A percentile compares a stretch with the other conserved stretches of the same genome.
phyloP scores from a whole-genome alignment of 1,139 yeast genomes.

The Blastobotrys elegans region DNA sequence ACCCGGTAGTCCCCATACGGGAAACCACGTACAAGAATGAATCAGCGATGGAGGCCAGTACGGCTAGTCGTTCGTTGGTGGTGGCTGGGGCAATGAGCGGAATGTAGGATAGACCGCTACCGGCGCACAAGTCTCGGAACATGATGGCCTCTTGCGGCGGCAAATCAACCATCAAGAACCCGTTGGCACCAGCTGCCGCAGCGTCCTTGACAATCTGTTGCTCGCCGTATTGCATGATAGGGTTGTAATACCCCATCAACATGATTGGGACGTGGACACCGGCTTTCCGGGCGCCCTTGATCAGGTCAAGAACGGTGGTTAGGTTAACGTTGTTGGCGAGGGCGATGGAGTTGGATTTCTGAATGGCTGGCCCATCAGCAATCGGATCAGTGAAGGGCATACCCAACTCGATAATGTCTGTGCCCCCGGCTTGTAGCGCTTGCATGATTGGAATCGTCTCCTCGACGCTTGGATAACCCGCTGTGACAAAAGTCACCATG shows the following conservation, averaged over 20 bases:
- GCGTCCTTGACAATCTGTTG: slow-evolving; percentile 72
- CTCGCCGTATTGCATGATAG: slow-evolving; percentile 86
- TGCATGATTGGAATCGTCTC: slow-evolving; percentile 82
- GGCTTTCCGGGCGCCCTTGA: slow-evolving; percentile 64
- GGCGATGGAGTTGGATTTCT: slow-evolving; percentile 69
- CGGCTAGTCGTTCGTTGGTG: slow-evolving; percentile 76
- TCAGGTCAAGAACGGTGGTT: slow-evolving; percentile 60
- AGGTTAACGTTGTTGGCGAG: slow-evolving; percentile 78
- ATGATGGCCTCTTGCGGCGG: slow-evolving; percentile 97
- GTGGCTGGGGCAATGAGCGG: slow-evolving; percentile 97
- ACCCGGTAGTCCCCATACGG: slow-evolving; percentile 97
- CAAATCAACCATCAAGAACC: slow-evolving; percentile 87
- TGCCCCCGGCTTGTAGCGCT: slow-evolving; percentile 93
- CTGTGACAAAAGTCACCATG: slow-evolving; percentile 86
- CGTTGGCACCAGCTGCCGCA: slow-evolving; percentile 86
- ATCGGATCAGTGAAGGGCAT: slow-evolving; percentile 98
- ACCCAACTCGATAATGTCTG: slow-evolving; percentile 90
- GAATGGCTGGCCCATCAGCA: slow-evolving; percentile 98
- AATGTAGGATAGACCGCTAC: slow-evolving; percentile 70
- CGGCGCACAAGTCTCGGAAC: slow-evolving; percentile 68
- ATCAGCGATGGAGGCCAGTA: slow-evolving; percentile 81
- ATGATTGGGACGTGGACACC: slow-evolving; percentile 88
- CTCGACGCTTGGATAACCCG: slow-evolving; percentile 84
- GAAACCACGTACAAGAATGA: slow-evolving; percentile 94
- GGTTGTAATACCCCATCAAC: slow-evolving; percentile 97